Evolutionary conservation across 352 stramenopile species (phyloP), one percentile per base, ranked within the genome.

Genomic region (Phytopythium boreale): DNA sequence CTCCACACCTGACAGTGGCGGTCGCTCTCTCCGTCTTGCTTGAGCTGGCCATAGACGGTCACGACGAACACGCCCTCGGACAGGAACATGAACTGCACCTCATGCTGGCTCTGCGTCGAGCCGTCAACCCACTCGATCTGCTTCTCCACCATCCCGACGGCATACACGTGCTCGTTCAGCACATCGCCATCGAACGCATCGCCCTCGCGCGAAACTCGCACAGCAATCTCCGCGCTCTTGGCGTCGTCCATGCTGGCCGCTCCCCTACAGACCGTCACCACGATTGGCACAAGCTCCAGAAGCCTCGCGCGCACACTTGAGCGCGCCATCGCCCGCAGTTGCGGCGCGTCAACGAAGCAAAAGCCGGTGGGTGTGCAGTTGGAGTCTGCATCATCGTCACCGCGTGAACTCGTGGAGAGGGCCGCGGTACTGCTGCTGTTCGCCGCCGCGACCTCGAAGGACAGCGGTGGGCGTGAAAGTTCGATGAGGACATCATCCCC

Each of bases 41-140:
- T 24, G 22, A 37, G n/a, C 36, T 49, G 20, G 0, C 67, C 79
- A 44, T 68, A 70, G 24, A 83, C 72, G 17, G 68, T 61, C 19
- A 89, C 71, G 22, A 72, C 51, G 62, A 87, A 93, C 22, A 64
- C 63, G 14, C 84, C 84, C 55, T 87, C 73, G 2, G 84, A 85
- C 41, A 93, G 63, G 67, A 93, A 91, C 39, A 90, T 64, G 62
- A 75, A 77, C 52, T 82, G 75, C 29, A 93, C 56, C 57, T 82
- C 67, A 59, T 77, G 68, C 31, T 59, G 17, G 56, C 70, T 70
- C 57, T 64, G 22, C 41, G 34, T 46, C 27, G 39, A 17, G 52
- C 70, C 55, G 4, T 59, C 12, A 27, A 36, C 19, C 72, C 75
- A 84, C 6, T 44, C 22, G 7, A 87, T 12, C 9, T 59, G 67